These are phyloP conservation scores for Beauveria sp. DNA, from an alignment of 2,329 filamentous ascomycete species.

Conservation along the genomic window DNA sequence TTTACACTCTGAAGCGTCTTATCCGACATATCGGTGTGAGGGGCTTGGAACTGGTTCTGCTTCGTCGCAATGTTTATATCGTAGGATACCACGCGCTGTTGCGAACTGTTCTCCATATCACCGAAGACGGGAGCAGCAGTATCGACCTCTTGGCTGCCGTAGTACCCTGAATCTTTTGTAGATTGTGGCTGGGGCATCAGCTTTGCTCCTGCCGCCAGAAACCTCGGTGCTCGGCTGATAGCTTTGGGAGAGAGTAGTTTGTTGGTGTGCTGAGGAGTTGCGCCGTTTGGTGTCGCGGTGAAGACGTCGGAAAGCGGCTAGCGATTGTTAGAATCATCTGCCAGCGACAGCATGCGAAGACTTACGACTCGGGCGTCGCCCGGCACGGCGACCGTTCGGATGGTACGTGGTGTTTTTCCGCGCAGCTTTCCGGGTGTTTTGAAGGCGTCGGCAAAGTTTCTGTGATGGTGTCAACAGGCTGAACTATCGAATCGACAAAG, in stretches of 20 bases:
- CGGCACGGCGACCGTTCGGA: constrained; percentile 47
- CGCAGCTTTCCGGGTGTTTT: constrained; percentile 83
- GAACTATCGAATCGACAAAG: not conserved
- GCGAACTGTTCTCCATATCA: constrained; percentile 13
- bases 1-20: constrained; percentile 35
- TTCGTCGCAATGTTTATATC: constrained; percentile 14
- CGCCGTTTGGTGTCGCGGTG: constrained; percentile 46
- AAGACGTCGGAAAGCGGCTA: constrained; percentile 56
- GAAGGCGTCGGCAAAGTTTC: constrained; percentile 90
- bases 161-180: constrained; percentile 59
- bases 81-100: not conserved
- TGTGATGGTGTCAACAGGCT: constrained; percentile 33
- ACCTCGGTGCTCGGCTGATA: constrained; percentile 24
- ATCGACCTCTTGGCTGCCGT: constrained; percentile 51
- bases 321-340: constrained; percentile 14
- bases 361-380: constrained; percentile 57
- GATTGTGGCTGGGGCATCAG: constrained; percentile 17
- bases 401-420: constrained; percentile 70
- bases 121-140: constrained; percentile 16
- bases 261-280: constrained; percentile 30
- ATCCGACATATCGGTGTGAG: constrained; percentile 25
- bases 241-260: constrained; percentile 27
- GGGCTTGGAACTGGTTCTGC: constrained; percentile 18
- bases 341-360: constrained; percentile 17
- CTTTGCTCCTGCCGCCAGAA: constrained; percentile 23